A percentile compares a stretch with the other conserved stretches of the same genome.
Evolutionary conservation across 2,329 filamentous ascomycete genomes (phyloP).

Genomic region (Coniochaeta sp.): DNA sequence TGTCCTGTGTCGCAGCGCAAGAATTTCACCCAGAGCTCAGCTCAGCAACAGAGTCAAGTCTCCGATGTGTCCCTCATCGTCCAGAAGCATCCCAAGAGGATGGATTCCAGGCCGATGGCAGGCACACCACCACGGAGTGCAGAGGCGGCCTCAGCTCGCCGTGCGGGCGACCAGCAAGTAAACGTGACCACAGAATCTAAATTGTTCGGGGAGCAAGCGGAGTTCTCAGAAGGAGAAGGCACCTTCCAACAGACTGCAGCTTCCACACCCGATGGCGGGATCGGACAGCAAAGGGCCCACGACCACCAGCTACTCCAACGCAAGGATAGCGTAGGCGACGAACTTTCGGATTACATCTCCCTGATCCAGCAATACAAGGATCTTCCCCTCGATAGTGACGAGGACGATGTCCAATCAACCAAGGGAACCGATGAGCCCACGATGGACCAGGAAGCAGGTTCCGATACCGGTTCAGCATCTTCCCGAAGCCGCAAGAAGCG

Average conservation of each 20-base stretch:
- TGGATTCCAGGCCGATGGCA: conserved; percentile 29
- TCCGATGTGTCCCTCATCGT: conserved; percentile 33
- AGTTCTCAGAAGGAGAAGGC: background rate
- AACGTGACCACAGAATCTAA: background rate
- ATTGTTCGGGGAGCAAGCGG: background rate
- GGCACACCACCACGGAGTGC: conserved; percentile 15
- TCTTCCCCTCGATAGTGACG: conserved; percentile 45
- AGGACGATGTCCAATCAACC: conserved; percentile 24
- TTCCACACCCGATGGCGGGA: background rate
- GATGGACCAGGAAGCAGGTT: conserved; percentile 1
- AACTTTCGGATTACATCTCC: conserved; percentile 57
- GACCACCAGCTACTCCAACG: background rate
- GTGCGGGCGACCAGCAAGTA: background rate
- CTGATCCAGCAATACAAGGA: conserved; percentile 53
- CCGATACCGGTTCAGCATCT: conserved; percentile 12
- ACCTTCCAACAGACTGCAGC: background rate
- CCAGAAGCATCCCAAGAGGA: conserved; percentile 21
- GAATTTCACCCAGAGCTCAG: conserved; percentile 7
- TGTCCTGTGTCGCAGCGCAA: conserved; percentile 21
- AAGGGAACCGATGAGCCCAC: conserved; percentile 7
- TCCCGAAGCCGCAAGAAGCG: background rate
- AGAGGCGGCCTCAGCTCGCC: conserved; percentile 8
- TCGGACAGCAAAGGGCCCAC: background rate
- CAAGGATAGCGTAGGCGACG: conserved; percentile 31
- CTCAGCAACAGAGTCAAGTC: conserved; percentile 5